Base-by-base conservation (phyloP, 768 basidiomycete species). In the Lactarius hatsudake region DNA sequence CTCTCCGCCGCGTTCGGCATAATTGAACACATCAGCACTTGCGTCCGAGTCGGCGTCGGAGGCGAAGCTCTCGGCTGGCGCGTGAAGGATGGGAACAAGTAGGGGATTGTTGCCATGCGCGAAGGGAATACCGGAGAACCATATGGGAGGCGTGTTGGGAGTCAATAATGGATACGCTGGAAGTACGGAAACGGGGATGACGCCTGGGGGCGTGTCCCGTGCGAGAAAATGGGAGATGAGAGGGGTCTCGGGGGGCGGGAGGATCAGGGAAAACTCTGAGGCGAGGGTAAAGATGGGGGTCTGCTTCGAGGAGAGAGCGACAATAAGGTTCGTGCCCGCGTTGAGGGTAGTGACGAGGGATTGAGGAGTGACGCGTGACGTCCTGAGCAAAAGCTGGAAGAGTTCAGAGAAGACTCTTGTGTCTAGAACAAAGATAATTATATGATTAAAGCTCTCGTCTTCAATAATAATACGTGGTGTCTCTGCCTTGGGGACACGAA, bases 231-330 rank as follows among this genome's bases (percentile, higher is more conserved):
- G 92, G 3, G 95, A 96, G 68, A 96, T 74, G 58, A 97, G 84
- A 2, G 89, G 88, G 0, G 89, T 89, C 1, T 88, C 88, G 2
- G 94, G 90, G 6, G 94, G 93, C 20, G 92, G 91, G 30, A 93
- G 88, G 62, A 94, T 85, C 64, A 98, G 82, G 43, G 91, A 91
- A 81, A 98, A 98, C 80, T 99, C 97, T 59, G 93, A 77, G 0
- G 94, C 93, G 64, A 96, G 84, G 15, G 90, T 85, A 15, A 86
- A 82, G 13, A 96, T 79, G 51, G 91, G 80, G 2, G 87, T 88
- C 78, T 90, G 84, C 78, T 85, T 88, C 71, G 89, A 80, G 2
- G 92, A 90, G 66, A 96, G 84, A 3, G 89, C 86, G 71, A 97
- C 78, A 71, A 99, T 84, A 63, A 98, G 80, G 80, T 98, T 97